Conservation (phyloP, 495 filamentous ascomycete species). For the Tuber umbilicatum region DNA sequence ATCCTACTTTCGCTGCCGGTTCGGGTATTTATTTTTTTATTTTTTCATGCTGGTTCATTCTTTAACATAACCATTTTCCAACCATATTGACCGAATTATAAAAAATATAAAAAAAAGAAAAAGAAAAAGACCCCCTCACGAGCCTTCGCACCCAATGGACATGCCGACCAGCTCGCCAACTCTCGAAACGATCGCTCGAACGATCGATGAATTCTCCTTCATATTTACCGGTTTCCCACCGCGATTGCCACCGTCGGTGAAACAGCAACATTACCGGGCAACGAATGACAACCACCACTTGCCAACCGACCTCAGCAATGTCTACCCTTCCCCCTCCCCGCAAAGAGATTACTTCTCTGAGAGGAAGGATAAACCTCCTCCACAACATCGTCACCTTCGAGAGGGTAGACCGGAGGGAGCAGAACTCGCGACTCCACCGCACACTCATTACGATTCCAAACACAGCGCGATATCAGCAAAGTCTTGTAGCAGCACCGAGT, state of each 20-base stretch:
- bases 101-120: neutral
- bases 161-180: neutral
- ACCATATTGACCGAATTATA: neutral
- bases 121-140: neutral
- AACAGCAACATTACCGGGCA: conserved; percentile 7
- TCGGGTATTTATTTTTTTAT: neutral
- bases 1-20: neutral
- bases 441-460: conserved; percentile 22
- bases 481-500: conserved; percentile 20
- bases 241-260: conserved; percentile 15
- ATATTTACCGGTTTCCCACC: conserved; percentile 27
- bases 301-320: conserved; percentile 14
- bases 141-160: neutral
- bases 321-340: conserved; percentile 21
- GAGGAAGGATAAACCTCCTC: conserved; percentile 2
- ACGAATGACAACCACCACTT: neutral
- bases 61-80: neutral
- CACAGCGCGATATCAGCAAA: conserved; percentile 15
- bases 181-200: conserved; percentile 20
- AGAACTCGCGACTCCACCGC: conserved; percentile 26
- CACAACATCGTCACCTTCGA: conserved; percentile 15
- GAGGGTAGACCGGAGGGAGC: conserved; percentile 22
- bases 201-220: conserved; percentile 30
- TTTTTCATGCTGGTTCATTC: neutral
- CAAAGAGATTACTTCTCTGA: conserved; percentile 28